A percentile compares a stretch with the other conserved stretches of the same genome.
These are phyloP conservation scores for Vitis rupestris DNA, from an alignment of 164 flowering plant genomes.

Conservation along the genomic window DNA sequence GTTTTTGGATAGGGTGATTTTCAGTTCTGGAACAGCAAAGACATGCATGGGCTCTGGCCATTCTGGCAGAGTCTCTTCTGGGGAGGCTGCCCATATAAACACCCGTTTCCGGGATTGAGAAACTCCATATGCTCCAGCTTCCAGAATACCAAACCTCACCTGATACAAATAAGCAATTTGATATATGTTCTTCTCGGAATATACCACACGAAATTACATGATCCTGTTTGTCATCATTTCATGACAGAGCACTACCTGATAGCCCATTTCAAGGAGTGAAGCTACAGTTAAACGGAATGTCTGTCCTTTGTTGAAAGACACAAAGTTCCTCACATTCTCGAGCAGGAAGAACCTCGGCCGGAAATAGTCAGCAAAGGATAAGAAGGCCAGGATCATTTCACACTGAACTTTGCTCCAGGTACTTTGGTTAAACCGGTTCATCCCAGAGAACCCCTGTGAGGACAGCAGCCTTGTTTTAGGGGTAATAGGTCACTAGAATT, in stretches of 20 bases:
- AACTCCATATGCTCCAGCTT: constrained; percentile 94
- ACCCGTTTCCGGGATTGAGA: constrained; percentile 93
- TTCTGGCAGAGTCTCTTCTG: constrained; percentile 79
- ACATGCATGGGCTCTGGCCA: constrained; percentile 99
- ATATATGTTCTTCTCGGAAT: background rate
- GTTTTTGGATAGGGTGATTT: constrained; percentile 50
- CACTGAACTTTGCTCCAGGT: constrained; percentile 97
- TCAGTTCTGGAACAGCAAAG: constrained; percentile 78
- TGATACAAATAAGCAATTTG: constrained; percentile 15
- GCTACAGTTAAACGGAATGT: constrained; percentile 86
- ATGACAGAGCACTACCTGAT: constrained; percentile 58
- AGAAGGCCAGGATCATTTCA: constrained; percentile 92
- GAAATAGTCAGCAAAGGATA: constrained; percentile 90
- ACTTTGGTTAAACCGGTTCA: constrained; percentile 89
- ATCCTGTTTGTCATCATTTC: background rate
- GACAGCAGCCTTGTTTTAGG: background rate
- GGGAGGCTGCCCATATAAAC: constrained; percentile 97
- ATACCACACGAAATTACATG: background rate
- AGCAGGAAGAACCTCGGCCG: constrained; percentile 79
- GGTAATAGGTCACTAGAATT: background rate
- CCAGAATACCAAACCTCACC: constrained; percentile 95
- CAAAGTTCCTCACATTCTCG: constrained; percentile 92
- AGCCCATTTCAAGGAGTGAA: constrained; percentile 97
- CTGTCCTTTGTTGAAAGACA: constrained; percentile 93
- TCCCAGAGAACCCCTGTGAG: constrained; percentile 94